Evolutionary conservation across 2,329 filamentous ascomycete species (phyloP).

Genomic region (Nothomitra cinnamomea): DNA sequence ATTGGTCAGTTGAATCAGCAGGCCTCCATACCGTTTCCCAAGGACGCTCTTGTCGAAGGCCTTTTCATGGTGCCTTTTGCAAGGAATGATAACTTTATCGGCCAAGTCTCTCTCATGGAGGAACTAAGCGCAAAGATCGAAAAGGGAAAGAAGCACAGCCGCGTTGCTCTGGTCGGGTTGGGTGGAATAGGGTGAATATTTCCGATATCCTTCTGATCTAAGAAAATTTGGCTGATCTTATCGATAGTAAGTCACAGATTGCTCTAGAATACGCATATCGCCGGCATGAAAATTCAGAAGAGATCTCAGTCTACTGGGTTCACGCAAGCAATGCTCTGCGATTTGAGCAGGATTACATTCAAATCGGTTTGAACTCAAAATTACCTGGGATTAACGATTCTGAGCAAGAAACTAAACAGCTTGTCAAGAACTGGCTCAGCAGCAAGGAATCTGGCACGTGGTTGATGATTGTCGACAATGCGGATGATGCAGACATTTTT

Average conservation of each 20-base stretch:
- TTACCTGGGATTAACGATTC: conserved; percentile 19
- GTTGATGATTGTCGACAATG: conserved; percentile 30
- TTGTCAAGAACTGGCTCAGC: conserved; percentile 22
- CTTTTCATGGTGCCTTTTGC: too few relatives aligned
- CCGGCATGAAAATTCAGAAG: neutral
- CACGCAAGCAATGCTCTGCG: conserved; percentile 11
- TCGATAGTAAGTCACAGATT: conserved; percentile 9
- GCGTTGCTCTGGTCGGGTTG: too few relatives aligned
- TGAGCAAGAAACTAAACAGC: conserved; percentile 19
- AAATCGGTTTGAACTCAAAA: conserved; percentile 18
- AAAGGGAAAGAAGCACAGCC: too few relatives aligned
- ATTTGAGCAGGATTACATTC: conserved; percentile 22
- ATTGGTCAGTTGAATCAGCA: too few relatives aligned
- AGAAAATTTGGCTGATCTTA: too few relatives aligned
- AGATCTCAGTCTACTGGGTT: neutral
- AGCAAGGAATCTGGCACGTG: conserved; percentile 17
- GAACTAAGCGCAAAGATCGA: too few relatives aligned
- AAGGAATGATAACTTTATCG: too few relatives aligned
- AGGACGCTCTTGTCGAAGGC: too few relatives aligned
- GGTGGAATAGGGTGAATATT: too few relatives aligned
- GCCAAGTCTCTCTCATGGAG: too few relatives aligned
- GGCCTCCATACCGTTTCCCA: too few relatives aligned
- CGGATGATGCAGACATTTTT: conserved; percentile 20
- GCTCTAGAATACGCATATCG: conserved; percentile 7
- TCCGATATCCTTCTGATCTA: too few relatives aligned